Percentiles rank a stretch among this genome's conserved stretches.
Evolutionary conservation across 2,329 filamentous ascomycete species (phyloP).

Genomic region (Ceratocystis variospora): DNA sequence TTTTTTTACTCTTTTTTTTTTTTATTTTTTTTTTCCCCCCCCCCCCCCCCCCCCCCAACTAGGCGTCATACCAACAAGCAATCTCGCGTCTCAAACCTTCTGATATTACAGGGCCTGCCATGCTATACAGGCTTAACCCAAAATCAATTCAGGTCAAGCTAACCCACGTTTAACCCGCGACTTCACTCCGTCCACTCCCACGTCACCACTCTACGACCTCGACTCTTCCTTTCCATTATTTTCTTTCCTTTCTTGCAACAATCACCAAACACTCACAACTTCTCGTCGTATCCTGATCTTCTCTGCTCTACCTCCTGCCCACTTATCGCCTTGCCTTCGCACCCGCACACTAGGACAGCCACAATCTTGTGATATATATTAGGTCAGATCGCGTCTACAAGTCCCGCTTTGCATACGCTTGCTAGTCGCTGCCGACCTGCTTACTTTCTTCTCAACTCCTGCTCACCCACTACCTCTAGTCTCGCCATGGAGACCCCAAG

Average conservation of each 20-base stretch:
- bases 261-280: not conserved
- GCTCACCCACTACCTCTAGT: not conserved
- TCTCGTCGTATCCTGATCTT: not conserved
- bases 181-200: not conserved
- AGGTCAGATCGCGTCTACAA: not conserved
- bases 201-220: not conserved
- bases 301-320: no score
- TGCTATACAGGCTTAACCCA: not conserved
- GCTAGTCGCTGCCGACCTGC: not conserved
- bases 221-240: not conserved
- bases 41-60: no score
- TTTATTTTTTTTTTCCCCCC: no score
- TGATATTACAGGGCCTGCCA: not conserved
- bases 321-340: no score
- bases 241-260: not conserved
- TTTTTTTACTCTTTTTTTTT: no score
- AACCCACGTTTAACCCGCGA: no score
- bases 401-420: no score
- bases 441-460: not conserved
- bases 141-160: no score
- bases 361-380: no score
- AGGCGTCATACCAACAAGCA: not conserved
- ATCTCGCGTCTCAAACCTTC: conserved; percentile 1
- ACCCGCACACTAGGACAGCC: no score
- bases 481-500: conserved; percentile 17